phyloP scores from a whole-genome alignment of 2,329 filamentous ascomycete species.

The Aspergillus sp. region DNA sequence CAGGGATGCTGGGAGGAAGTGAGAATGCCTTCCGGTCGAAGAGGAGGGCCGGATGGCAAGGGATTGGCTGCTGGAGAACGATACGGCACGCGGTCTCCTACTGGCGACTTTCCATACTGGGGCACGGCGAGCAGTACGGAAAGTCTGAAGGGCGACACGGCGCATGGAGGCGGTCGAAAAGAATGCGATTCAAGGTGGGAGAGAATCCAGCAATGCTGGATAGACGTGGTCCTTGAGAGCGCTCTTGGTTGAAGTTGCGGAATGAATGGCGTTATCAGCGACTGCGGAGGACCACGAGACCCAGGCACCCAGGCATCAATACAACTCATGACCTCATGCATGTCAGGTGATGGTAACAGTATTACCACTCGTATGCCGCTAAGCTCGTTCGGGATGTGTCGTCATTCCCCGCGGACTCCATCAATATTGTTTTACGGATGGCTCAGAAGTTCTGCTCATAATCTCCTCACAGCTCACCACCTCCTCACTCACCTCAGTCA shows the following conservation, averaged over 20 bases:
- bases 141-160: constrained; percentile 46
- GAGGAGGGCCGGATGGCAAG: constrained; percentile 34
- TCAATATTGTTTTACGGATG: not conserved
- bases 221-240: not conserved
- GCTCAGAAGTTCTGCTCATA: not conserved
- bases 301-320: constrained; percentile 6
- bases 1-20: constrained; percentile 33
- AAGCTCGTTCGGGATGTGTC: constrained; percentile 26
- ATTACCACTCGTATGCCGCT: constrained; percentile 13
- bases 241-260: no score
- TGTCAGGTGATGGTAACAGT: constrained; percentile 1
- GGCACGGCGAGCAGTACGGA: constrained; percentile 48
- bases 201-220: constrained; percentile 11
- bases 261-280: not conserved
- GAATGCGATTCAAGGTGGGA: constrained; percentile 2
- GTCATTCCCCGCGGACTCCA: constrained; percentile 32
- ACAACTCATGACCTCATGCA: not conserved
- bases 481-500: not conserved
- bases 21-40: constrained; percentile 33
- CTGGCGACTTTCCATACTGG: constrained; percentile 43
- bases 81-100: constrained; percentile 35
- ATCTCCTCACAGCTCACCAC: not conserved
- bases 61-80: constrained; percentile 38
- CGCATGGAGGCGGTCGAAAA: constrained; percentile 41
- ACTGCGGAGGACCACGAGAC: not conserved